These are phyloP conservation scores for Boletus huronensis DNA, from an alignment of 768 basidiomycete genomes.

Conservation along the genomic window DNA sequence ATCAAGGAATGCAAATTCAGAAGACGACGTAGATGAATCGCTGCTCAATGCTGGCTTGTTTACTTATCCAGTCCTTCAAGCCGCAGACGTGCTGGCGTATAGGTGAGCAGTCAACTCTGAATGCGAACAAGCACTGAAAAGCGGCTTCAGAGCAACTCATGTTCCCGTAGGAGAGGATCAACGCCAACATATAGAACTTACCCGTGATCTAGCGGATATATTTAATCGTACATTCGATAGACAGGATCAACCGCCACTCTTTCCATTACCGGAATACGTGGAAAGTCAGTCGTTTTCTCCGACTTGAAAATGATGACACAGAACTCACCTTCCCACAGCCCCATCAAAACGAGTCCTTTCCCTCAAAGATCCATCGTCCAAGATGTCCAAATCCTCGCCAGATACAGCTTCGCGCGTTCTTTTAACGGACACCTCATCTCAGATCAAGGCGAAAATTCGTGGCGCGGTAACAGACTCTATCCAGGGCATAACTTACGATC, in stretches of 20 bases:
- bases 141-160: slow-evolving; percentile 66
- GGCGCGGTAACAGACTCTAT: slow-evolving; percentile 84
- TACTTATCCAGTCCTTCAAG: slow-evolving; percentile 91
- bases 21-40: slow-evolving; percentile 78
- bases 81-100: slow-evolving; percentile 88
- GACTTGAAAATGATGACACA: not conserved
- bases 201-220: slow-evolving; percentile 73
- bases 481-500: slow-evolving; percentile 75
- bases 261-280: slow-evolving; percentile 69
- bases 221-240: slow-evolving; percentile 72
- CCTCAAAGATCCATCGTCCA: slow-evolving; percentile 76
- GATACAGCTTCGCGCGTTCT: slow-evolving; percentile 79
- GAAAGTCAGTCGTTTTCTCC: slow-evolving; percentile 53
- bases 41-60: slow-evolving; percentile 82
- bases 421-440: slow-evolving; percentile 65
- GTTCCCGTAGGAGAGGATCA: slow-evolving; percentile 98
- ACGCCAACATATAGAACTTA: slow-evolving; percentile 88
- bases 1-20: slow-evolving; percentile 67
- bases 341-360: slow-evolving; percentile 81
- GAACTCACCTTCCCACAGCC: slow-evolving; percentile 41
- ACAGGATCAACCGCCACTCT: slow-evolving; percentile 44
- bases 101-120: slow-evolving; percentile 43
- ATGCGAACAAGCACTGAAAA: not conserved
- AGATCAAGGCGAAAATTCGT: slow-evolving; percentile 70
- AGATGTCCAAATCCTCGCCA: slow-evolving; percentile 95